These are phyloP conservation scores for Baudoinia panamericana DNA, from an alignment of 495 filamentous ascomycete genomes.

Conservation along the genomic window DNA sequence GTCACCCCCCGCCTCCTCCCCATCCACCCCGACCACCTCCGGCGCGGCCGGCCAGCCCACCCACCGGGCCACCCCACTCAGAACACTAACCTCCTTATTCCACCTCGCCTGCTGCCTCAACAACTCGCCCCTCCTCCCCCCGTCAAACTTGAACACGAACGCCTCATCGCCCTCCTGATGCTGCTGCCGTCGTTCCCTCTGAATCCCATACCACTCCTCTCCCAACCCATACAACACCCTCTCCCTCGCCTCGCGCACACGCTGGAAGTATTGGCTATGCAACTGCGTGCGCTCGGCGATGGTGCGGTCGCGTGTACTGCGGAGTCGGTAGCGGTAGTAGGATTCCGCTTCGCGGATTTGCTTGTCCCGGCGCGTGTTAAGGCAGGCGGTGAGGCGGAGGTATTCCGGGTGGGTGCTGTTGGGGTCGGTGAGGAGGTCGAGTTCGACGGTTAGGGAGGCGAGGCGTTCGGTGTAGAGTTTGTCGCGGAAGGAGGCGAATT, in stretches of 20 bases:
- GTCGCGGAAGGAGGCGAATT: slow-evolving; percentile 15
- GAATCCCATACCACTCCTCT: slow-evolving; percentile 78
- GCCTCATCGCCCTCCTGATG: slow-evolving; percentile 56
- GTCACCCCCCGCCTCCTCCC: slow-evolving; percentile 69
- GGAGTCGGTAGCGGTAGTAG: slow-evolving; percentile 56
- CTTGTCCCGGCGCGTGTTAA: slow-evolving; percentile 66
- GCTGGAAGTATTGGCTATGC: slow-evolving; percentile 77
- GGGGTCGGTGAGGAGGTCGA: slow-evolving; percentile 63
- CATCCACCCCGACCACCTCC: slow-evolving; percentile 53
- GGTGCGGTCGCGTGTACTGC: slow-evolving; percentile 56
- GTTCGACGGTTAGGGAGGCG: slow-evolving; percentile 49
- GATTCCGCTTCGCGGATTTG: slow-evolving; percentile 62
- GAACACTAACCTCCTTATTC: slow-evolving; percentile 81
- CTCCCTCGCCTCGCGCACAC: slow-evolving; percentile 68
- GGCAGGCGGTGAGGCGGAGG: slow-evolving; percentile 67
- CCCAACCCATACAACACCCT: slow-evolving; percentile 63
- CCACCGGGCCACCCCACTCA: slow-evolving; percentile 85
- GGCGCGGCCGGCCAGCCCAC: slow-evolving; percentile 95
- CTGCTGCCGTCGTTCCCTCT: slow-evolving; percentile 73
- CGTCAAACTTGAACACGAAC: slow-evolving; percentile 47
- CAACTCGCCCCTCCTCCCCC: slow-evolving; percentile 53
- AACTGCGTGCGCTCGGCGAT: slow-evolving; percentile 70
- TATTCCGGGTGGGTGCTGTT: slow-evolving; percentile 80
- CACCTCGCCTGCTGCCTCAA: slow-evolving; percentile 71
- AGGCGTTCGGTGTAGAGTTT: slow-evolving; percentile 76